Conservation (phyloP, 805 yeast species). For the Ogataea salicorniae region DNA sequence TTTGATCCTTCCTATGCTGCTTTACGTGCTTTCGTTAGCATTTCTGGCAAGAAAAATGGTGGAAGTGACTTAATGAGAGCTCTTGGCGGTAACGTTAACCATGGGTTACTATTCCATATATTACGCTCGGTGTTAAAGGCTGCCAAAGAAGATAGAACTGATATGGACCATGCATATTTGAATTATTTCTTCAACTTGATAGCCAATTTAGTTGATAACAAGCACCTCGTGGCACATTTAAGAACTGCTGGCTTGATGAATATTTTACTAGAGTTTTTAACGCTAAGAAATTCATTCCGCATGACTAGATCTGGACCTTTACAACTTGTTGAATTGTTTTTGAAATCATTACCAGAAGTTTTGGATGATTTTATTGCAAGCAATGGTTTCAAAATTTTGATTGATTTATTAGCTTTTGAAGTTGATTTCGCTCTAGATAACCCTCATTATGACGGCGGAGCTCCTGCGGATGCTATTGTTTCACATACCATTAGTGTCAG, state of each 20-base stretch:
- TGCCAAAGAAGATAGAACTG: conserved; percentile 31
- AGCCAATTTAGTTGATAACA: conserved; percentile 55
- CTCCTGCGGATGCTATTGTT: conserved; percentile 46
- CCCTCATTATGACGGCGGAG: conserved; percentile 51
- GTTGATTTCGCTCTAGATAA: conserved; percentile 57
- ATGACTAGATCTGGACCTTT: conserved; percentile 60
- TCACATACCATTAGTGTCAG: conserved; percentile 50
- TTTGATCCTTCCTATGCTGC: conserved; percentile 53
- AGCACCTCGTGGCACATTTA: conserved; percentile 49
- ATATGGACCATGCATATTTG: conserved; percentile 22
- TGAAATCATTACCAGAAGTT: conserved; percentile 40
- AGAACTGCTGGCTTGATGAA: conserved; percentile 73
- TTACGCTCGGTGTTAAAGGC: conserved; percentile 56
- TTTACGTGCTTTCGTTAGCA: conserved; percentile 60
- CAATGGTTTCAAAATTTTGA: conserved; percentile 60
- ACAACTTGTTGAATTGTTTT: conserved; percentile 47
- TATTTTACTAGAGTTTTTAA: conserved; percentile 57
- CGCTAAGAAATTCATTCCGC: conserved; percentile 44
- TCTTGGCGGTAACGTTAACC: conserved; percentile 80
- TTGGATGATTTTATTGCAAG: conserved; percentile 59
- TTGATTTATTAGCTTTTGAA: conserved; percentile 58
- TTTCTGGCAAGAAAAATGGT: conserved; percentile 63
- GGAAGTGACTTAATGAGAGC: conserved; percentile 73
- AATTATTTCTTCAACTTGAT: conserved; percentile 53
- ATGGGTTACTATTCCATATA: conserved; percentile 74